Evolutionary conservation across 2,329 filamentous ascomycete genomes (phyloP).

Genomic region (Cryphonectria nitschkei): DNA sequence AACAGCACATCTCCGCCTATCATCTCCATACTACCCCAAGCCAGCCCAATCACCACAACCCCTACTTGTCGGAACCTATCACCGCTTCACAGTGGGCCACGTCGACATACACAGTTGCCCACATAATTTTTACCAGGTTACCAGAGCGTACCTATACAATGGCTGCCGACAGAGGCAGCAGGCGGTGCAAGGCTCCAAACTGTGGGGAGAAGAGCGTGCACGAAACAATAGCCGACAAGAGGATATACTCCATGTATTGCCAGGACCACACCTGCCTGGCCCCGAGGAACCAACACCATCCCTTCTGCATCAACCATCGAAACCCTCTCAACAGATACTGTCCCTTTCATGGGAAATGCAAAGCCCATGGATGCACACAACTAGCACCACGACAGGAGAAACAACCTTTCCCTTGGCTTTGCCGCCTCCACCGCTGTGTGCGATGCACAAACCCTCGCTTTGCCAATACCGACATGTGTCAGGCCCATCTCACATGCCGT

Average conservation of each 20-base stretch:
- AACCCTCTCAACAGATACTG: constrained; percentile 25
- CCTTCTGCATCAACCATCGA: constrained; percentile 28
- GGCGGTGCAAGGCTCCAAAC: constrained; percentile 5
- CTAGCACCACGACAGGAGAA: constrained; percentile 18
- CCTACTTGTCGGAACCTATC: neutral
- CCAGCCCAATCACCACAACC: constrained; percentile 2
- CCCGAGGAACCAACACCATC: constrained; percentile 18
- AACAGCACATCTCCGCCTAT: constrained; percentile 13
- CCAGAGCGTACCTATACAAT: constrained; percentile 13
- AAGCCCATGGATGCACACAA: constrained; percentile 8
- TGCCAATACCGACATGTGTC: constrained; percentile 9
- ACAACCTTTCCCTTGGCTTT: constrained; percentile 23
- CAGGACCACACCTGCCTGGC: constrained; percentile 27
- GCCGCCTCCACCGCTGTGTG: constrained; percentile 22
- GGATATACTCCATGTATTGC: constrained; percentile 15
- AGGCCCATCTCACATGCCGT: constrained; percentile 26
- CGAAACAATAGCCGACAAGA: neutral
- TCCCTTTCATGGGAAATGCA: constrained; percentile 26
- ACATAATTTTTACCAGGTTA: neutral
- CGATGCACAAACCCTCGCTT: constrained; percentile 8
- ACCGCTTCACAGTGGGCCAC: neutral
- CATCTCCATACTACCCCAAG: neutral
- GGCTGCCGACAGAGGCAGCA: constrained; percentile 4
- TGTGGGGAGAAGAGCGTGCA: constrained; percentile 20
- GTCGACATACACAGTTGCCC: constrained; percentile 16